Percentiles rank a stretch among this genome's conserved stretches.
Conservation (phyloP, 2,329 filamentous ascomycete genomes). For the Colletotrichum sp. region DNA sequence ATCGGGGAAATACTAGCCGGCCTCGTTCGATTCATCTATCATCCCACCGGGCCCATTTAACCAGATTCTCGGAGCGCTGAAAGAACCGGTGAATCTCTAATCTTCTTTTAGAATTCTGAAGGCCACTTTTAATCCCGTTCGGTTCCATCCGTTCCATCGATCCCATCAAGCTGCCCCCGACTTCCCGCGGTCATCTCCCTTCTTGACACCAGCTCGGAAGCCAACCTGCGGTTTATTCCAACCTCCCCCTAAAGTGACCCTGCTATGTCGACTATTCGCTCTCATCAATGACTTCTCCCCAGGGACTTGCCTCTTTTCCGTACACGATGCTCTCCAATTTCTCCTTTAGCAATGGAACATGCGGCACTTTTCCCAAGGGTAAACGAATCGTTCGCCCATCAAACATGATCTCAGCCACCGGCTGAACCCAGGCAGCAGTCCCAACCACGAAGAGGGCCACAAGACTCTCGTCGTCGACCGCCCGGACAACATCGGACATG, state of each 20-base stretch:
- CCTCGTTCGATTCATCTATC: not conserved
- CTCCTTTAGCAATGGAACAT: not conserved
- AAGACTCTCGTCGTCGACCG: constrained; percentile 74
- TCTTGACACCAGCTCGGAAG: not conserved
- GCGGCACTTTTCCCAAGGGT: constrained; percentile 52
- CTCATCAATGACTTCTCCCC: not conserved
- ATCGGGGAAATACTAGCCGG: not conserved
- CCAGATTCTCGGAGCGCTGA: not conserved
- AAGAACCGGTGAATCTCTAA: not conserved
- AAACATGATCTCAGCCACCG: constrained; percentile 62
- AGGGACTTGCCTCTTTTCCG: not conserved
- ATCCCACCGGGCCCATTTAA: not conserved
- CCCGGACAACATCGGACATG: constrained; percentile 77
- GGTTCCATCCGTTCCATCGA: not conserved
- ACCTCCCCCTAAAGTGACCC: not conserved
- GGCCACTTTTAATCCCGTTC: not conserved
- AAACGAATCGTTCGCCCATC: constrained; percentile 60
- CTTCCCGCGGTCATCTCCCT: not conserved
- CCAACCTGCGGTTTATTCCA: not conserved
- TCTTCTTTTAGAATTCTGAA: not conserved
- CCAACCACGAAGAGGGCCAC: constrained; percentile 86
- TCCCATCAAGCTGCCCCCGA: not conserved
- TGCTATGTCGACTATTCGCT: not conserved
- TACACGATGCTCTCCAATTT: not conserved
- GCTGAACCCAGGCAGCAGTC: constrained; percentile 70